Evolutionary conservation across 2,329 filamentous ascomycete species (phyloP), one percentile per base, ranked within the genome.

Genomic region (Fusarium domesticum): DNA sequence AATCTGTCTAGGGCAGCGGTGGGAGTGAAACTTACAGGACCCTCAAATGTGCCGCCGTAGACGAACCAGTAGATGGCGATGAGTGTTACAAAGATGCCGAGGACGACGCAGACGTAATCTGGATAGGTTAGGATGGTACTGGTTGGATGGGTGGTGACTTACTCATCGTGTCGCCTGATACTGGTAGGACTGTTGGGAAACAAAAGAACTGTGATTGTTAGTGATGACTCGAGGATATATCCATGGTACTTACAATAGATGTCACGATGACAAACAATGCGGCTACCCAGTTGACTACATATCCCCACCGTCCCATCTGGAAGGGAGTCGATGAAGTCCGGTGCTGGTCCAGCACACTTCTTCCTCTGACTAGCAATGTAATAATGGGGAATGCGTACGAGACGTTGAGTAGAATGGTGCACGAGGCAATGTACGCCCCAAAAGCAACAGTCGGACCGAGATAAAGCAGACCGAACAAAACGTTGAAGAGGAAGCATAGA

Each of bases 61-160:
- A 39, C 34, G 4, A 33, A 18, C 50, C 47, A 52, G 12, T 47
- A 50, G 6, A 39, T 42, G 2, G 42, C 35, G 14, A 47, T 37
- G 3, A 50, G 39, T 2, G 40, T n/a, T 1, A 34, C 17, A 8
- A 65, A 63, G 10, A 67, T 67, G 7, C 62, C 62, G 36, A 68
- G 63, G 2, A 67, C 64, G 3, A 61, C 61, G 2, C 58, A 61
- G 5, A 67, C 64, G 33, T 67, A 68, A 42, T 67, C 64, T 65
- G 16, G n/a, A 2, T 15, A 6, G 5, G 33, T 47, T 15, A 47
- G 20, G 6, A 37, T 14, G 4, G 12, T n/a, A 14, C 18, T 14
- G 11, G 18, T 6, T 3, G 1, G 1, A 7, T 12, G 3, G 2
- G 4, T 6, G 6, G 6, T 3, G 14, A 34, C 45, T 34, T 43